Percentiles rank a stretch among this genome's conserved stretches.
Conservation (phyloP, 495 filamentous ascomycete genomes). For the Cairneyella variabilis region DNA sequence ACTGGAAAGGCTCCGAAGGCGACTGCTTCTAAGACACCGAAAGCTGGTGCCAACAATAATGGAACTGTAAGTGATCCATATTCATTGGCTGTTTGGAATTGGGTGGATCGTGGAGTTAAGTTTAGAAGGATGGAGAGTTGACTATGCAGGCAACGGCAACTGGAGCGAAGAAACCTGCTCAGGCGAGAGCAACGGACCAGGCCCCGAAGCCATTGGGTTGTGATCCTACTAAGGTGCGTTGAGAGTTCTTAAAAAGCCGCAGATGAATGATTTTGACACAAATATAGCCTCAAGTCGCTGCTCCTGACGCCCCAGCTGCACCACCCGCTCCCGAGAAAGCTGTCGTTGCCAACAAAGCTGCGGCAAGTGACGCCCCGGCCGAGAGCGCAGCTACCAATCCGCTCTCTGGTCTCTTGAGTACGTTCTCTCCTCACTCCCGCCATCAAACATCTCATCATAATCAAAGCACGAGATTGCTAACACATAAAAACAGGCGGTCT, state of each 20-base stretch:
- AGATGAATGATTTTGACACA: background rate
- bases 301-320: background rate
- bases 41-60: background rate
- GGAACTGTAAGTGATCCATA: background rate
- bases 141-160: background rate
- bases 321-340: no score
- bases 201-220: background rate
- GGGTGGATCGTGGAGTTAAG: background rate
- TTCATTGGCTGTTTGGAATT: background rate
- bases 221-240: conserved; percentile 3
- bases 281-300: background rate
- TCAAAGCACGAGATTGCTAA: no score
- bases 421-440: no score
- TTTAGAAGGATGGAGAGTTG: background rate
- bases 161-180: background rate
- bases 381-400: no score
- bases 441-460: no score
- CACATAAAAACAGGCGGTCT: no score
- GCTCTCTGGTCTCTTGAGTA: no score
- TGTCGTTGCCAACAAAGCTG: no score
- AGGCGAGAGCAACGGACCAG: background rate
- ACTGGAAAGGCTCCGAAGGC: background rate
- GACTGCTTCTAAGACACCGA: background rate
- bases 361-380: no score
- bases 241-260: no score